Percentiles rank a stretch among this genome's conserved stretches.
These are phyloP conservation scores for Pythium rhizo-oryzae DNA, from an alignment of 352 stramenopile species.

Conservation along the genomic window DNA sequence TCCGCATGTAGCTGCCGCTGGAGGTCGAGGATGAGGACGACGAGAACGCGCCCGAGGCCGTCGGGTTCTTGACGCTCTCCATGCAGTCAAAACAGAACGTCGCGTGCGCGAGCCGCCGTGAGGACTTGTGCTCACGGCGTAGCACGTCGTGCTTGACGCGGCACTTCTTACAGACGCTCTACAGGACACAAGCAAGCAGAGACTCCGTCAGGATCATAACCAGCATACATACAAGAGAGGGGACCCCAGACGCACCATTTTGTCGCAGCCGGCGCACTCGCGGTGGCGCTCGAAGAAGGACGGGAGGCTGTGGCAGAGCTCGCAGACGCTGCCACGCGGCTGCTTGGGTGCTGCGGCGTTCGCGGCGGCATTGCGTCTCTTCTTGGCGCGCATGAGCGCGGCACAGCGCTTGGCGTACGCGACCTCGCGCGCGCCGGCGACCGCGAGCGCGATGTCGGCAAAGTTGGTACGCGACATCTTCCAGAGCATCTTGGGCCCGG, in stretches of 20 bases:
- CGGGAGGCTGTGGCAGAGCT: conserved; percentile 19
- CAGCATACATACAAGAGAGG: too few relatives aligned
- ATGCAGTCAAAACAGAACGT: conserved; percentile 26
- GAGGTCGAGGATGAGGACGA: neutral
- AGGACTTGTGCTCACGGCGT: conserved; percentile 10
- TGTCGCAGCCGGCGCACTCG: conserved; percentile 23
- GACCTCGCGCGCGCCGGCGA: conserved; percentile 4
- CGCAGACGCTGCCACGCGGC: conserved; percentile 11
- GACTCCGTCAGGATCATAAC: too few relatives aligned
- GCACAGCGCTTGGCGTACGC: conserved; percentile 20
- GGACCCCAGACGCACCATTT: conserved; percentile 8
- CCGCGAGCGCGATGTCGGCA: conserved; percentile 24
- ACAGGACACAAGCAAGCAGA: neutral
- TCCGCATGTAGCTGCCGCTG: neutral
- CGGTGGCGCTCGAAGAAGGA: conserved; percentile 26
- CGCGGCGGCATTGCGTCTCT: too few relatives aligned
- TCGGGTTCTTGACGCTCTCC: conserved; percentile 2
- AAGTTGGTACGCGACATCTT: conserved; percentile 20
- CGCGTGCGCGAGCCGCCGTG: conserved; percentile 3
- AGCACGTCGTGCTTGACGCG: conserved; percentile 13
- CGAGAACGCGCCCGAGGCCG: neutral
- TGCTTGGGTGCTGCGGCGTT: neutral
- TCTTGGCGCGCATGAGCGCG: conserved; percentile 6
- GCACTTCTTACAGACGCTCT: conserved; percentile 30
- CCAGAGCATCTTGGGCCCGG: conserved; percentile 10